phyloP scores from a whole-genome alignment of 108 stramenopile species.

The Halocafeteria seosinensis region DNA sequence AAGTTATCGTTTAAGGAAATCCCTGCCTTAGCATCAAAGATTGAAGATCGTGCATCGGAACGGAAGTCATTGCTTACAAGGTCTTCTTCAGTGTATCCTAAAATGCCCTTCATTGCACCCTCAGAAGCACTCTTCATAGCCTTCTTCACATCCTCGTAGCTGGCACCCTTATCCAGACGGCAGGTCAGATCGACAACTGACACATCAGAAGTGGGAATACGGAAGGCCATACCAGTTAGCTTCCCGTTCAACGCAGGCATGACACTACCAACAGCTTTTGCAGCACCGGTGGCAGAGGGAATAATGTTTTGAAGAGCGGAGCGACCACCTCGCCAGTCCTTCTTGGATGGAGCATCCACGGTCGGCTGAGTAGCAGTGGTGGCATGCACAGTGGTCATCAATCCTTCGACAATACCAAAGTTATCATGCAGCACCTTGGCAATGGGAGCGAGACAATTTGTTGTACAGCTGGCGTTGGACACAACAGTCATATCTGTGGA shows the following conservation, averaged over 20 bases:
- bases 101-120: constrained; percentile 70
- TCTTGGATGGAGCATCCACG: constrained; percentile 86
- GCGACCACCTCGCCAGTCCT: constrained; percentile 96
- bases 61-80: constrained; percentile 91
- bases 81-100: constrained; percentile 81
- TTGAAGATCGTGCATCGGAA: constrained; percentile 63
- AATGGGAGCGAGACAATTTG: constrained; percentile 92
- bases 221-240: constrained; percentile 98
- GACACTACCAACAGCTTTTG: constrained; percentile 86
- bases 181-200: constrained; percentile 92
- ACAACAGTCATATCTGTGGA: constrained; percentile 71
- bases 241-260: constrained; percentile 90
- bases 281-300: constrained; percentile 83
- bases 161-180: constrained; percentile 71
- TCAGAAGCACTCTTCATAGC: constrained; percentile 84
- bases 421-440: constrained; percentile 95
- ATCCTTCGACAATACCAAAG: constrained; percentile 80
- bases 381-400: constrained; percentile 97
- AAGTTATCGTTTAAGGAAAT: constrained; percentile 89
- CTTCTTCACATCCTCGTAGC: constrained; percentile 79
- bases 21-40: constrained; percentile 91
- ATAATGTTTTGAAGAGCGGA: constrained; percentile 95
- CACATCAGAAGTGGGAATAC: constrained; percentile 94
- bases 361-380: constrained; percentile 96
- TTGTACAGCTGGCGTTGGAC: constrained; percentile 97